Conservation (phyloP, 2,329 filamentous ascomycete genomes). For the Hymenoscyphus repandus region DNA sequence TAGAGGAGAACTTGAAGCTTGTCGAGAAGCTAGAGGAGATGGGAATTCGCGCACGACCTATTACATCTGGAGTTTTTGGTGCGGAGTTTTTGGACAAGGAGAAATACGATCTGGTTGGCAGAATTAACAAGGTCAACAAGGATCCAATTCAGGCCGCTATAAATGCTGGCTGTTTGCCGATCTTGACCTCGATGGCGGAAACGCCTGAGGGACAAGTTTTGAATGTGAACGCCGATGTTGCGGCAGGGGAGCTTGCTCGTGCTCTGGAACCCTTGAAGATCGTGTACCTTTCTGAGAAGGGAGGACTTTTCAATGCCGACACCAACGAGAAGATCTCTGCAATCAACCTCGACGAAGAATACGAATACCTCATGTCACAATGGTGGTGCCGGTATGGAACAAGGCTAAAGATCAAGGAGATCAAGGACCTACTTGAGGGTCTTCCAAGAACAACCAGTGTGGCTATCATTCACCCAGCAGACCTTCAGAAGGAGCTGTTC, state of each 20-base stretch:
- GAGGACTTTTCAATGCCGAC: constrained; percentile 88
- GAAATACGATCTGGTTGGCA: constrained; percentile 92
- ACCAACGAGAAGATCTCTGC: constrained; percentile 93
- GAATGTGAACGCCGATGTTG: constrained; percentile 97
- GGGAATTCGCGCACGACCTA: constrained; percentile 81
- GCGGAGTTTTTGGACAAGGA: constrained; percentile 95
- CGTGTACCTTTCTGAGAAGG: constrained; percentile 97
- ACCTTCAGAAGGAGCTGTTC: constrained; percentile 94
- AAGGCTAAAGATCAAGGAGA: constrained; percentile 93
- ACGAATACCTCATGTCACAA: constrained; percentile 85
- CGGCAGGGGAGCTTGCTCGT: constrained; percentile 85
- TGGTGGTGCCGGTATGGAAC: constrained; percentile 95
- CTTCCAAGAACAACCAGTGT: constrained; percentile 90
- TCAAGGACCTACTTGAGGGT: constrained; percentile 85
- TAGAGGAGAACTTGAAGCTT: constrained; percentile 92
- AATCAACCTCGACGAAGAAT: constrained; percentile 97
- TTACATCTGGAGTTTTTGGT: constrained; percentile 83
- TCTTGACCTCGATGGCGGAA: constrained; percentile 95
- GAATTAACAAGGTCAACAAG: constrained; percentile 90
- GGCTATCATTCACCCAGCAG: constrained; percentile 93
- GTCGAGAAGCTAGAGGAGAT: constrained; percentile 85
- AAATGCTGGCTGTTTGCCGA: constrained; percentile 82
- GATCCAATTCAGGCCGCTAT: constrained; percentile 87
- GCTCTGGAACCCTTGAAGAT: constrained; percentile 92
- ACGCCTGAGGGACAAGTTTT: constrained; percentile 85